Evolutionary conservation across 106 monocot species (phyloP).

Genomic region (Dioscorea dumetorum): DNA sequence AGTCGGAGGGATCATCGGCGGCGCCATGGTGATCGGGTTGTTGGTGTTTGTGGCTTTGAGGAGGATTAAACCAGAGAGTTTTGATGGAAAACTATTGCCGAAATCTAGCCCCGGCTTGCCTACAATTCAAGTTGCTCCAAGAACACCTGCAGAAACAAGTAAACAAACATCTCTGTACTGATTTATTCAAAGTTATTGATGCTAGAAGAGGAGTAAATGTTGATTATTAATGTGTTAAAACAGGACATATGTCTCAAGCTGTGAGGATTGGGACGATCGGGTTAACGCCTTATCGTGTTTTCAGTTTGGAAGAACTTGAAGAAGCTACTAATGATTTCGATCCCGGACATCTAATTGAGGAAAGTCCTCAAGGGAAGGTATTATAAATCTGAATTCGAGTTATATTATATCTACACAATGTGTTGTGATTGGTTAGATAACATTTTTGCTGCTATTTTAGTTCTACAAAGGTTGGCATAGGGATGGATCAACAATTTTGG

Average conservation of each 20-base stretch:
- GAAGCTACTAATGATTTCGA: conserved; percentile 66
- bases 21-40: conserved; percentile 27
- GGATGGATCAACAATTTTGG: conserved; percentile 46
- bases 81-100: conserved; percentile 7
- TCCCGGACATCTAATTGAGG: conserved; percentile 30
- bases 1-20: conserved; percentile 57
- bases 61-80: conserved; percentile 15
- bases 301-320: conserved; percentile 60
- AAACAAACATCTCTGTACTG: conserved; percentile 6
- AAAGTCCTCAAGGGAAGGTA: conserved; percentile 57
- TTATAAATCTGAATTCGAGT: too few species aligned
- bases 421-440: too few species aligned
- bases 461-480: conserved; percentile 59
- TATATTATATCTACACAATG: too few species aligned
- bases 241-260: conserved; percentile 62
- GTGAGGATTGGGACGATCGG: conserved; percentile 44
- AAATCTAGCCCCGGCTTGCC: conserved; percentile 10
- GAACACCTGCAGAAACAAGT: conserved; percentile 54
- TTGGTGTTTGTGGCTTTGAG: conserved; percentile 37
- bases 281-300: conserved; percentile 43
- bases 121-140: conserved; percentile 20
- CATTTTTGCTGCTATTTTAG: conserved; percentile 18
- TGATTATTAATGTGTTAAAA: neutral
- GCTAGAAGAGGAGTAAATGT: too few species aligned
- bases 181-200: neutral